A percentile compares a stretch with the other conserved stretches of the same genome.
phyloP scores from a whole-genome alignment of 2,329 filamentous ascomycete species.

The Amauroascus verrucosus region DNA sequence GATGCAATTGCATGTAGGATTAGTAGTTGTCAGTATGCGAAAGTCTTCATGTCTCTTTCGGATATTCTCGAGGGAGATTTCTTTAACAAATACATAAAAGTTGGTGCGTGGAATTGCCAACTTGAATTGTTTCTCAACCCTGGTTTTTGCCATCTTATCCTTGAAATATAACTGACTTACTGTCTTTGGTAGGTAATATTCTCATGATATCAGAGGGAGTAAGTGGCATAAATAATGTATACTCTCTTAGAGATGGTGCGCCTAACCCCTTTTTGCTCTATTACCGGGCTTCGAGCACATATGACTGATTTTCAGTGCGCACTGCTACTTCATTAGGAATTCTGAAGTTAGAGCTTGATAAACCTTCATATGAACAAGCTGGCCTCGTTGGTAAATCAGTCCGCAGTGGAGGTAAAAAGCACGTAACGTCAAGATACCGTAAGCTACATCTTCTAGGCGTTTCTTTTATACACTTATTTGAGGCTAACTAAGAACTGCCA shows the following conservation, averaged over 20 bases:
- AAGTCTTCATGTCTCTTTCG: slow-evolving; percentile 60
- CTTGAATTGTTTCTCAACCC: background rate
- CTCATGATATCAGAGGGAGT: slow-evolving; percentile 75
- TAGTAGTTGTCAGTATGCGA: slow-evolving; percentile 47
- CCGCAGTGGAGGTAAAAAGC: slow-evolving; percentile 48
- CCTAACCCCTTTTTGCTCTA: background rate
- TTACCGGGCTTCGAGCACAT: too few species aligned
- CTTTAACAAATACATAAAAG: slow-evolving; percentile 76
- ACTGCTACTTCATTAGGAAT: slow-evolving; percentile 45
- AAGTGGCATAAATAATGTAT: slow-evolving; percentile 59
- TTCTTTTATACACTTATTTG: background rate
- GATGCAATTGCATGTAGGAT: slow-evolving; percentile 41
- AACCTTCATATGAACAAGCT: slow-evolving; percentile 68
- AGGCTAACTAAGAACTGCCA: background rate
- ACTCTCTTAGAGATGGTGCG: slow-evolving; percentile 58
- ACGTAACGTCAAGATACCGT: slow-evolving; percentile 66
- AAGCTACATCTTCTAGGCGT: slow-evolving; percentile 20
- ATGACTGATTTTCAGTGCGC: too few species aligned
- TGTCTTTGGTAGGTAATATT: slow-evolving; percentile 51
- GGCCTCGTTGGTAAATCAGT: slow-evolving; percentile 66
- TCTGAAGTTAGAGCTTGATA: slow-evolving; percentile 67
- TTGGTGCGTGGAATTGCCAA: slow-evolving; percentile 41
- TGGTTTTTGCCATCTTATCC: slow-evolving; percentile 1
- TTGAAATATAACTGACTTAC: background rate
- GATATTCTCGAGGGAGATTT: slow-evolving; percentile 65